Evolutionary conservation across 305 asterid genomes (phyloP).

Genomic region (Solanum hybrid): DNA sequence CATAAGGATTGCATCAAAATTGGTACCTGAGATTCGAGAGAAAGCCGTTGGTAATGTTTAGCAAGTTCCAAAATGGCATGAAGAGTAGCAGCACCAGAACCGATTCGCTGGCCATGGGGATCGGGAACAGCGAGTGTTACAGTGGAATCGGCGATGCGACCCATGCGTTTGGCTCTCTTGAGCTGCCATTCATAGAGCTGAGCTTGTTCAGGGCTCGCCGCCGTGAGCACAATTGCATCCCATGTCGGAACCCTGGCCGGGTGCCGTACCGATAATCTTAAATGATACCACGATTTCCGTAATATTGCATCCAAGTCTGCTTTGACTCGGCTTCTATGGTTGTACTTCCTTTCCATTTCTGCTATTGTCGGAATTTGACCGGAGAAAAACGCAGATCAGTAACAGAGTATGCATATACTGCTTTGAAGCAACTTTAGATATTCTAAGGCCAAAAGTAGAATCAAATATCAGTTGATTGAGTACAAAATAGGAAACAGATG

Average conservation of each 20-base stretch:
- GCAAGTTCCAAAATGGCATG: slow-evolving; percentile 74
- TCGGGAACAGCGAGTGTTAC: slow-evolving; percentile 85
- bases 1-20: not conserved
- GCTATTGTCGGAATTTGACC: not conserved
- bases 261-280: slow-evolving; percentile 75
- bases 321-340: slow-evolving; percentile 24
- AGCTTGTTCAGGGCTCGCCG: slow-evolving; percentile 96
- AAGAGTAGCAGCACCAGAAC: slow-evolving; percentile 97
- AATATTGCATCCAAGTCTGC: slow-evolving; percentile 47
- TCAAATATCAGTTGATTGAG: not conserved
- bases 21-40: slow-evolving; percentile 11
- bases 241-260: slow-evolving; percentile 84
- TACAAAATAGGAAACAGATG: not conserved
- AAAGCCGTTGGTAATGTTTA: slow-evolving; percentile 21
- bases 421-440: not conserved
- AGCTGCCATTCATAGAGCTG: slow-evolving; percentile 86
- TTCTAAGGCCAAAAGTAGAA: not conserved
- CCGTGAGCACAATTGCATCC: slow-evolving; percentile 89
- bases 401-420: not conserved
- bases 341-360: not conserved
- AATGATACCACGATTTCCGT: slow-evolving; percentile 90
- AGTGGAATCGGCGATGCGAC: slow-evolving; percentile 75
- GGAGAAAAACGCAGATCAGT: not conserved
- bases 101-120: slow-evolving; percentile 88
- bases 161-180: slow-evolving; percentile 70